A percentile compares a stretch with the other conserved stretches of the same genome.
Evolutionary conservation across 2,329 filamentous ascomycete species (phyloP).

Genomic region (Fusarium virguliforme): DNA sequence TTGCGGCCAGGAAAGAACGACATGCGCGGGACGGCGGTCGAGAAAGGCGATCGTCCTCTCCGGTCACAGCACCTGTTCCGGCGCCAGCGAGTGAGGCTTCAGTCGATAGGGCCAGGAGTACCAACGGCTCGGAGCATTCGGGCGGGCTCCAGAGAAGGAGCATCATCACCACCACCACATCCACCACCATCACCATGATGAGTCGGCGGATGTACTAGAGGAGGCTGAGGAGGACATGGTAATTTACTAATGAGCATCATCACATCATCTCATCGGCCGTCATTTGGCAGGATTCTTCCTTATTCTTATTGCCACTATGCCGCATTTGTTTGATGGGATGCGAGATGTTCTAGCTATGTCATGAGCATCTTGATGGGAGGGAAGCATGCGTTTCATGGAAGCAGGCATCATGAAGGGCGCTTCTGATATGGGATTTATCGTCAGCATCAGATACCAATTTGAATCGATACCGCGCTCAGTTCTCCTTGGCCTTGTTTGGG

Average conservation of each 20-base stretch:
- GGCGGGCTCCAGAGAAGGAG: constrained; percentile 32
- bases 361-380: not conserved
- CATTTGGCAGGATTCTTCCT: not conserved
- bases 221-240: constrained; percentile 92
- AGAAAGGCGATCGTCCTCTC: constrained; percentile 15
- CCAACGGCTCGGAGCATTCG: constrained; percentile 23
- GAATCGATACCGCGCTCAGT: constrained; percentile 31
- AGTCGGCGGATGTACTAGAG: constrained; percentile 83
- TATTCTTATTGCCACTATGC: constrained; percentile 4
- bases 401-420: constrained; percentile 16
- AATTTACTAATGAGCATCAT: constrained; percentile 77
- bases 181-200: constrained; percentile 69
- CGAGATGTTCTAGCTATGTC: not conserved
- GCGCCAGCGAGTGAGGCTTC: constrained; percentile 29
- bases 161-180: constrained; percentile 34
- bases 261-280: not conserved
- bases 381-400: not conserved
- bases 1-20: constrained; percentile 66
- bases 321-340: not conserved
- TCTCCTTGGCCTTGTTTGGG: not conserved
- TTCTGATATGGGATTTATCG: constrained; percentile 21
- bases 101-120: constrained; percentile 21
- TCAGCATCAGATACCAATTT: constrained; percentile 18
- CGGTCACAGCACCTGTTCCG: constrained; percentile 37
- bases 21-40: constrained; percentile 50